Evolutionary conservation across 495 filamentous ascomycete species (phyloP).

Genomic region (Hypomontagnella monticulosa): DNA sequence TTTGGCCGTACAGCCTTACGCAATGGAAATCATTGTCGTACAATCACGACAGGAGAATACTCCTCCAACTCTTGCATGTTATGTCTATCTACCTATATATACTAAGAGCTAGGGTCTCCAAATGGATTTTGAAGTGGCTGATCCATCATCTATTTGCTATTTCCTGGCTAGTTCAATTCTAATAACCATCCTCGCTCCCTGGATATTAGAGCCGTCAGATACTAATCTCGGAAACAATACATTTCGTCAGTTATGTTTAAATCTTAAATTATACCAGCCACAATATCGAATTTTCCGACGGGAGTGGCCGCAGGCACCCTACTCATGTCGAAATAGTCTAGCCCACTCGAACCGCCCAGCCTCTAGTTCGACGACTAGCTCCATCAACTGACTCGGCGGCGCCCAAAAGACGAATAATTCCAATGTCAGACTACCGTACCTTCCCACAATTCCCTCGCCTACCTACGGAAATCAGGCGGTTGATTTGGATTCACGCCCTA

Average conservation of each 20-base stretch:
- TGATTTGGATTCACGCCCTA: constrained; percentile 43
- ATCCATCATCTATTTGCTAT: not conserved
- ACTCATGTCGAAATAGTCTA: constrained; percentile 8
- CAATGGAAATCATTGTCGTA: constrained; percentile 39
- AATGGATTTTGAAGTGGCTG: constrained; percentile 17
- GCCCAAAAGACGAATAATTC: not conserved
- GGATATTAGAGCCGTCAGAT: constrained; percentile 2
- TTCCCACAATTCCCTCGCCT: constrained; percentile 43
- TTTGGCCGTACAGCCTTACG: constrained; percentile 37
- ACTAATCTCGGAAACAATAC: constrained; percentile 2
- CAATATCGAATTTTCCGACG: constrained; percentile 24
- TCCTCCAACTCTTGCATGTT: constrained; percentile 33
- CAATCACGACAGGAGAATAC: constrained; percentile 36
- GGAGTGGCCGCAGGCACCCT: not conserved
- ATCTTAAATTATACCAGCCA: constrained; percentile 9
- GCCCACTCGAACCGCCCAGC: constrained; percentile 17
- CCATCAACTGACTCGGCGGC: constrained; percentile 14
- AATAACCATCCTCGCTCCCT: not conserved
- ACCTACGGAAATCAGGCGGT: constrained; percentile 43
- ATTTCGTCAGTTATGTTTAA: constrained; percentile 30
- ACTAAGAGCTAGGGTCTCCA: constrained; percentile 13
- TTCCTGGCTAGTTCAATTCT: not conserved
- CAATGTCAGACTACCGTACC: constrained; percentile 36
- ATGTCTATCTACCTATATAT: constrained; percentile 21
- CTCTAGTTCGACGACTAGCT: constrained; percentile 15